Conservation (phyloP, 2,329 filamentous ascomycete genomes). For the Periconia sp. region DNA sequence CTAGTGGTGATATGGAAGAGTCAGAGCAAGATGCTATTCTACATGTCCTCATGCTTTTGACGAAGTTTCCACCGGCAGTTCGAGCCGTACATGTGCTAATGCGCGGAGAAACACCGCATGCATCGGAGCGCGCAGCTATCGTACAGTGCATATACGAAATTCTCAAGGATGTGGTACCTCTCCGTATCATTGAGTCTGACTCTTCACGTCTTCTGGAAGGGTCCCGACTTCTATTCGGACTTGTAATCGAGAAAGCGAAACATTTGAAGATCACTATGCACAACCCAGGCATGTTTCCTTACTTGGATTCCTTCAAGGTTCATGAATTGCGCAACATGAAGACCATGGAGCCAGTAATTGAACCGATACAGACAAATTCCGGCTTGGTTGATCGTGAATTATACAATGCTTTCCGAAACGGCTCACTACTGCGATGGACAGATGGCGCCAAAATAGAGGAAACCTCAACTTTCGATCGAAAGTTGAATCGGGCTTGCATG, state of each 20-base stretch:
- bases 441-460: constrained; percentile 11
- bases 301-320: constrained; percentile 28
- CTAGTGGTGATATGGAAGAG: constrained; percentile 18
- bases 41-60: constrained; percentile 36
- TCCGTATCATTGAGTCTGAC: constrained; percentile 31
- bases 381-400: constrained; percentile 36
- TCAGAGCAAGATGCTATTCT: constrained; percentile 35
- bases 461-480: too few species aligned
- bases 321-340: constrained; percentile 35
- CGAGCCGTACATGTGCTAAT: constrained; percentile 41
- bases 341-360: constrained; percentile 34
- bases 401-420: constrained; percentile 28
- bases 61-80: constrained; percentile 41
- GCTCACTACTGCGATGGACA: constrained; percentile 23
- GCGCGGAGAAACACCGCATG: constrained; percentile 34
- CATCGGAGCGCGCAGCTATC: constrained; percentile 39
- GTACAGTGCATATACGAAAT: constrained; percentile 36
- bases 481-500: too few species aligned
- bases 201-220: constrained; percentile 39
- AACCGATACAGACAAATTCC: constrained; percentile 27
- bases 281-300: constrained; percentile 13
- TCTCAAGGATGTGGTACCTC: constrained; percentile 34
- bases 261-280: constrained; percentile 19
- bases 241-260: constrained; percentile 42
- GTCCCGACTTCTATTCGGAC: constrained; percentile 43